Evolutionary conservation across 2,329 filamentous ascomycete species (phyloP).

Genomic region (Monilinia fructigena): DNA sequence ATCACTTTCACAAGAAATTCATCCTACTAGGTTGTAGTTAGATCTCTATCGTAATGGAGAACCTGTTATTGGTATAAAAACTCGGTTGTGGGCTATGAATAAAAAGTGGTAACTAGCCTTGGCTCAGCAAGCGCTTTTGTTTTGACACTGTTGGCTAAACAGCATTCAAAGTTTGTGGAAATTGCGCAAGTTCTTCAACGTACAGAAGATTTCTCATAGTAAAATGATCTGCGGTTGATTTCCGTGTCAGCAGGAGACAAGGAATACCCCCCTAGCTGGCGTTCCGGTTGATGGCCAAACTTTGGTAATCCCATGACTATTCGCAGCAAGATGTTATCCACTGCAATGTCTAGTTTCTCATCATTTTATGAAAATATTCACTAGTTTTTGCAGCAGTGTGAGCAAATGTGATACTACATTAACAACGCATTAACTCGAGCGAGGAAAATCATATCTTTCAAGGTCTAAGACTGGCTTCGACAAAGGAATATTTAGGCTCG

Average conservation of each 20-base stretch:
- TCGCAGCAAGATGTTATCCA: background rate
- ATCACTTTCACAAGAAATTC: background rate
- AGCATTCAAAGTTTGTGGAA: too few species aligned
- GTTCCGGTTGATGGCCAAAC: too few species aligned
- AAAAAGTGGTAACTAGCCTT: too few species aligned
- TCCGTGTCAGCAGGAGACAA: too few species aligned
- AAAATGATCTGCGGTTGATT: too few species aligned
- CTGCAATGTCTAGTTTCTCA: background rate
- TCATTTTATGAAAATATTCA: background rate
- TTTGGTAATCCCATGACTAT: background rate
- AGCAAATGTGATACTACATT: background rate
- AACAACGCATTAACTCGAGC: background rate
- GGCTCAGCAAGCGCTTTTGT: too few species aligned
- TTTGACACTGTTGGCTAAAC: too few species aligned
- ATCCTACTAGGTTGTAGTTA: background rate
- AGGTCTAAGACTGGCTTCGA: background rate
- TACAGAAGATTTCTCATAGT: too few species aligned
- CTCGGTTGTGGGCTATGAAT: too few species aligned
- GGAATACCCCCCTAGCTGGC: too few species aligned
- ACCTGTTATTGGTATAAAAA: too few species aligned
- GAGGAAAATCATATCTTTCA: background rate
- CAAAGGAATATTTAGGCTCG: background rate
- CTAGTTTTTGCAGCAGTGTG: background rate
- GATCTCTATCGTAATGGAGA: background rate
- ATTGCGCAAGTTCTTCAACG: too few species aligned